These are phyloP conservation scores for Penicillium angulare DNA, from an alignment of 495 filamentous ascomycete genomes.

Conservation along the genomic window DNA sequence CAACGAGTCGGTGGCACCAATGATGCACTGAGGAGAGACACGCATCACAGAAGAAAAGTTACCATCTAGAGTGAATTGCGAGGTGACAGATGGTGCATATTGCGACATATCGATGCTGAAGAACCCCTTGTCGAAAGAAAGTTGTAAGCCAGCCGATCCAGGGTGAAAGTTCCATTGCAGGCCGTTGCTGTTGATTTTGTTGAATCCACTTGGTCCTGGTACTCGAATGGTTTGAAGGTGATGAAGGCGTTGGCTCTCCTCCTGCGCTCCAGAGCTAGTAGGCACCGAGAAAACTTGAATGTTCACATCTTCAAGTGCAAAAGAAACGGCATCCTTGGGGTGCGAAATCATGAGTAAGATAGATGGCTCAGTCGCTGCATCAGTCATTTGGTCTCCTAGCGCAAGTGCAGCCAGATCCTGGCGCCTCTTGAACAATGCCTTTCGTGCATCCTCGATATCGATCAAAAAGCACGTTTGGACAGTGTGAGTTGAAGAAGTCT, in stretches of 20 bases:
- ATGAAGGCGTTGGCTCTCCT: slow-evolving; percentile 37
- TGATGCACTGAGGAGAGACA: slow-evolving; percentile 44
- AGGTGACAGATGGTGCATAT: slow-evolving; percentile 40
- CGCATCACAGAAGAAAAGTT: slow-evolving; percentile 47
- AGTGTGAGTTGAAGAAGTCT: slow-evolving; percentile 28
- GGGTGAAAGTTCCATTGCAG: slow-evolving; percentile 48
- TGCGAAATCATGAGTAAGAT: slow-evolving; percentile 43
- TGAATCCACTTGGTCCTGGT: slow-evolving; percentile 27
- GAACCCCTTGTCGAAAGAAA: slow-evolving; percentile 45
- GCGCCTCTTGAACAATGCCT: slow-evolving; percentile 40
- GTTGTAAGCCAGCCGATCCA: slow-evolving; percentile 39
- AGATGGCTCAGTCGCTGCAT: slow-evolving; percentile 34
- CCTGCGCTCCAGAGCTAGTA: slow-evolving; percentile 18
- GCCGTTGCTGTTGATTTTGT: slow-evolving; percentile 20
- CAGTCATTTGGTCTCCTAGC: slow-evolving; percentile 25
- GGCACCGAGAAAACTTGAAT: slow-evolving; percentile 46
- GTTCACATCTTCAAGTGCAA: slow-evolving; percentile 35
- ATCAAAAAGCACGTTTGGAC: slow-evolving; percentile 42
- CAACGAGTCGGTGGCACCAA: slow-evolving; percentile 44
- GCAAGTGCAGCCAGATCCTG: slow-evolving; percentile 44
- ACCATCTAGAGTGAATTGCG: slow-evolving; percentile 42
- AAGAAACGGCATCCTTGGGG: slow-evolving; percentile 27
- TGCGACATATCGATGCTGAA: slow-evolving; percentile 47
- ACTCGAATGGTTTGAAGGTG: slow-evolving; percentile 41
- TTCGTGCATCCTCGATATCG: slow-evolving; percentile 47